Percentiles rank a stretch among this genome's conserved stretches.
phyloP scores from a whole-genome alignment of 2,329 filamentous ascomycete species.

The Ilyonectria mors-panacis region DNA sequence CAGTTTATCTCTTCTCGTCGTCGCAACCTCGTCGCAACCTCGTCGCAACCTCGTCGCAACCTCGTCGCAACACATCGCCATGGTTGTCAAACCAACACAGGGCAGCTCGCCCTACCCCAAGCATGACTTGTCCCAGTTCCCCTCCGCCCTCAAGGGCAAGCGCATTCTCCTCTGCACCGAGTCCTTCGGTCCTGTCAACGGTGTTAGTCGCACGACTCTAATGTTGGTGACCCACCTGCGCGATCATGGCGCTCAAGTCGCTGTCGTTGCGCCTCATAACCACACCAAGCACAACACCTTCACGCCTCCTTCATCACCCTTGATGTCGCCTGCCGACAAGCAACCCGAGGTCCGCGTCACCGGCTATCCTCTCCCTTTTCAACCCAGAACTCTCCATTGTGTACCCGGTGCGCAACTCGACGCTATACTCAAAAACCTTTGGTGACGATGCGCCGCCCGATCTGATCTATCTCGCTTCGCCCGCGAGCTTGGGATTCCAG shows the following conservation, averaged over 20 bases:
- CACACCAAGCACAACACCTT: constrained; percentile 70
- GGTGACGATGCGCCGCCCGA: constrained; percentile 67
- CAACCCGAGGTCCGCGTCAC: constrained; percentile 70
- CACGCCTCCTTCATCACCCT: constrained; percentile 58
- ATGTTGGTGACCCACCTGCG: constrained; percentile 79
- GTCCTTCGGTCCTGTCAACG: constrained; percentile 80
- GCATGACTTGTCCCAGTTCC: constrained; percentile 63
- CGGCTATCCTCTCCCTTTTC: constrained; percentile 77
- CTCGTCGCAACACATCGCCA: constrained; percentile 24
- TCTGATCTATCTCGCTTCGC: constrained; percentile 78
- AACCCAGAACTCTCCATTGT: constrained; percentile 80
- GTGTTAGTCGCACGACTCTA: constrained; percentile 79
- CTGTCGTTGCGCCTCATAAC: constrained; percentile 76
- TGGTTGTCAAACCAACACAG: constrained; percentile 31
- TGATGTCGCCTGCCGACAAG: constrained; percentile 51
- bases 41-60: constrained; percentile 20
- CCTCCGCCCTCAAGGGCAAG: constrained; percentile 68
- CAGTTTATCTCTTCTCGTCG: not conserved
- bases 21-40: constrained; percentile 22
- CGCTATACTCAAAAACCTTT: constrained; percentile 73
- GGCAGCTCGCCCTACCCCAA: constrained; percentile 34
- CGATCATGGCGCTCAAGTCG: constrained; percentile 74
- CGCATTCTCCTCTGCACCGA: constrained; percentile 78
- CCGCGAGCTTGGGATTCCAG: constrained; percentile 79
- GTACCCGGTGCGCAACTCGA: constrained; percentile 76